These are phyloP conservation scores for Caryopteris hybrid DNA, from an alignment of 305 asterid species.

Conservation along the genomic window DNA sequence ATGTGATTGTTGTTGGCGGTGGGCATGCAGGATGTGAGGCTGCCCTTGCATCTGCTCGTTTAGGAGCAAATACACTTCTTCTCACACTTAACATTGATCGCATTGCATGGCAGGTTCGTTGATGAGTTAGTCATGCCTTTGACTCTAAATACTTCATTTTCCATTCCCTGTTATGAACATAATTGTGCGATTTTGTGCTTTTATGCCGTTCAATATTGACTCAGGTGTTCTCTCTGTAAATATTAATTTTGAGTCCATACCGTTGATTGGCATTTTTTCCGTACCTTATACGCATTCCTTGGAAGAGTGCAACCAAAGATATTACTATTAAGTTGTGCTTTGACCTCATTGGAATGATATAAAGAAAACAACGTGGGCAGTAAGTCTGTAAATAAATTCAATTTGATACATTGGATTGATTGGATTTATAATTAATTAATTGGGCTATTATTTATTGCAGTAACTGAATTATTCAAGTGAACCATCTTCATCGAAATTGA, in stretches of 20 bases:
- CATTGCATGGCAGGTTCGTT: constrained; percentile 94
- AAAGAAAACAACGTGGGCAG: too few species aligned
- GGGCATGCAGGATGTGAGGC: constrained; percentile 99
- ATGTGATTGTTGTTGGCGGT: constrained; percentile 95
- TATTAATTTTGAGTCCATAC: neutral
- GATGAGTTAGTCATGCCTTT: neutral
- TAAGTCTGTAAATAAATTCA: neutral
- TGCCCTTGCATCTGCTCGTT: constrained; percentile 93
- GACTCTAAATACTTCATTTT: neutral
- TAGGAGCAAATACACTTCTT: constrained; percentile 93
- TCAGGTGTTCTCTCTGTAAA: neutral
- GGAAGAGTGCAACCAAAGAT: neutral
- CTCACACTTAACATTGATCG: constrained; percentile 95
- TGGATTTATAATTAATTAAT: neutral
- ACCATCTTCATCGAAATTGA: neutral
- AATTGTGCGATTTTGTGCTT: neutral
- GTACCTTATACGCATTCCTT: neutral
- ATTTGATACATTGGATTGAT: neutral
- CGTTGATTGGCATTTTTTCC: neutral
- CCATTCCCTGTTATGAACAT: neutral
- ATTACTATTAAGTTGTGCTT: neutral
- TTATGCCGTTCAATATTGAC: neutral
- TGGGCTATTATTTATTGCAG: neutral
- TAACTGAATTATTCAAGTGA: neutral
- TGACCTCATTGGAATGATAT: neutral